phyloP scores from a whole-genome alignment of 2,329 filamentous ascomycete genomes.

The Fusarium protoensiforme region DNA sequence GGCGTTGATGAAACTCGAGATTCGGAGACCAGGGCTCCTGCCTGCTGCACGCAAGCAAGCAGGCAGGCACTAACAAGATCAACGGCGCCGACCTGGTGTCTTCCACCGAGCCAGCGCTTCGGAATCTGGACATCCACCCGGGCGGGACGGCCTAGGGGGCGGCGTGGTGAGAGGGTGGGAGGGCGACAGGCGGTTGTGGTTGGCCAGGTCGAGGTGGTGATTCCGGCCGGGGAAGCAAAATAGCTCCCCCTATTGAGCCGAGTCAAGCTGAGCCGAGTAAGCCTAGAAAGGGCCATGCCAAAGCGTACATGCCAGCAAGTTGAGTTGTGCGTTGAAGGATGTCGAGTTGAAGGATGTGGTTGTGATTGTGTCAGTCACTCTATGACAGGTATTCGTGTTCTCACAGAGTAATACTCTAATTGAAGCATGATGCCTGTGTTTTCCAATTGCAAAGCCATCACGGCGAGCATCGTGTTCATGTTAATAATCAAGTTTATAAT shows the following conservation, averaged over 20 bases:
- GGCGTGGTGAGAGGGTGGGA: slow-evolving; percentile 22
- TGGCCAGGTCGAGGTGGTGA: slow-evolving; percentile 10
- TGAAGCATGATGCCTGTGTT: neutral
- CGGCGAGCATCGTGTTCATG: neutral
- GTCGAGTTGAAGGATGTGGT: neutral
- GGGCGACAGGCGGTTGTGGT: slow-evolving; percentile 11
- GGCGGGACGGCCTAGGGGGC: slow-evolving; percentile 23
- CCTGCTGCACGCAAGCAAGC: slow-evolving; percentile 32
- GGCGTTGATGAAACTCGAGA: slow-evolving; percentile 29
- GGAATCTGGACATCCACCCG: slow-evolving; percentile 38
- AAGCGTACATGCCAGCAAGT: neutral
- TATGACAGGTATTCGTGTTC: neutral
- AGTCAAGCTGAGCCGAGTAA: slow-evolving; percentile 2
- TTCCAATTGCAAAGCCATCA: neutral
- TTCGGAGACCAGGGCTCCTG: slow-evolving; percentile 18
- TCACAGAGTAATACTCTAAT: neutral
- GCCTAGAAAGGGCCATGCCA: neutral
- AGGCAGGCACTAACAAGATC: slow-evolving; percentile 26
- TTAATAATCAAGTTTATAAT: neutral
- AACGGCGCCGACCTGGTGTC: slow-evolving; percentile 20
- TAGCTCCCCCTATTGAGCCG: slow-evolving; percentile 17
- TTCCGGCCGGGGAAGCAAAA: slow-evolving; percentile 36
- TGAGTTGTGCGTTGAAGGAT: neutral
- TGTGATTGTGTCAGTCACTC: neutral
- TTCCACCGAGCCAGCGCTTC: slow-evolving; percentile 39